Evolutionary conservation across 176 grass and related monocot species (phyloP).

Genomic region (Triticum urartu): DNA sequence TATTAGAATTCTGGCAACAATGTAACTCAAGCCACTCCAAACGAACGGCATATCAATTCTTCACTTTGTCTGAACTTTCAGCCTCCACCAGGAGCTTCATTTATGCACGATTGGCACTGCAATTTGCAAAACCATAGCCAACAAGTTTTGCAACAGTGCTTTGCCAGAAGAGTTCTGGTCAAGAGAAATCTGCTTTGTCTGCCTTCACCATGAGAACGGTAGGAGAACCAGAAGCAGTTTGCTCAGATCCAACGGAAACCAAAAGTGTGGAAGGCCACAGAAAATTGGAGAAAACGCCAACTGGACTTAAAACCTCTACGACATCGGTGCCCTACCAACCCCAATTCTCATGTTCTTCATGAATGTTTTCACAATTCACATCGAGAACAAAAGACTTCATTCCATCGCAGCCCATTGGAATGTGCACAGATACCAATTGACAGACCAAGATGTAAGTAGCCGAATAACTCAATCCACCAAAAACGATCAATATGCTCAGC

Average conservation of each 20-base stretch:
- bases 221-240: conserved; percentile 38
- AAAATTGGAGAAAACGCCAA: conserved; percentile 17
- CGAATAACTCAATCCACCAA: conserved; percentile 21
- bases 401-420: conserved; percentile 11
- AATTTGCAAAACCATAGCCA: conserved; percentile 1
- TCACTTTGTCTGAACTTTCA: conserved; percentile 31
- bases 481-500: conserved; percentile 16
- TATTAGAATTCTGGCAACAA: conserved; percentile 66
- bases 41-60: conserved; percentile 46
- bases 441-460: not conserved
- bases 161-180: conserved; percentile 11
- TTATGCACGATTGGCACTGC: conserved; percentile 30
- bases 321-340: conserved; percentile 16
- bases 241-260: conserved; percentile 10
- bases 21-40: conserved; percentile 57
- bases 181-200: conserved; percentile 25
- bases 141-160: conserved; percentile 18
- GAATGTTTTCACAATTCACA: conserved; percentile 20
- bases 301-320: conserved; percentile 17
- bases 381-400: conserved; percentile 15
- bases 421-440: conserved; percentile 7
- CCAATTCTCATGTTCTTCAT: not conserved
- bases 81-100: conserved; percentile 34
- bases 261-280: conserved; percentile 10
- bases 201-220: conserved; percentile 30